Base-by-base conservation (phyloP, 2,329 filamentous ascomycete genomes). In the Metarhizium sp. region DNA sequence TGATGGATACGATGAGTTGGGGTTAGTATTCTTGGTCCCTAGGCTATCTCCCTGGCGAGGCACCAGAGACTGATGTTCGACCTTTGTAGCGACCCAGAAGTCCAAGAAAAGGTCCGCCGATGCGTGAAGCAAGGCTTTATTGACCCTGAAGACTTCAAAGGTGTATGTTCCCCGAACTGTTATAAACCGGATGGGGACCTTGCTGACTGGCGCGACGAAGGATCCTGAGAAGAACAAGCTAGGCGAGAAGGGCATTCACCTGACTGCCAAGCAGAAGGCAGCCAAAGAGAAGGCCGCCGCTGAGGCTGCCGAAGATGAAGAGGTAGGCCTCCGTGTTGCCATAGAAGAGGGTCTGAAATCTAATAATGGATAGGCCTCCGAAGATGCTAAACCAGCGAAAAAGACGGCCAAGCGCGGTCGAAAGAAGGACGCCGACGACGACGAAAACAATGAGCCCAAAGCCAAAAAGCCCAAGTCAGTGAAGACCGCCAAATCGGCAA, bases 121-220 rank as follows among this genome's bases (percentile, higher is more conserved):
- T 89, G 87, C 52, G 70, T 96, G 29, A 77, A 80, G 57, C 80
- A 92, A 67, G 90, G 90, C 29, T 88, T 94, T 63, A 86, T 97
- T 63, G 86, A 88, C 61, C 79, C 90, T 46, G 86, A 89, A 52
- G 92, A 96, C 63, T 96, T 90, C 84, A 92, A 87, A 38, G 90
- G 90, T 13, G 91, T 95, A 79, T 73, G 87, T 76, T 36, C 29
- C 62, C n/a, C 6, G 16, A 20, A 20, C 5, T 3, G 16, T 11
- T 7, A 16, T 2, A 45, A 7, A 20, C 18, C 8, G n/a, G 42
- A 45, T 18, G 18, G 7, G 16, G 32, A 29, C 40, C 14, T 4
- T 32, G 40, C 29, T 38, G 25, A 46, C 50, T 51, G n/a, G 36
- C n/a, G 34, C 14, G 29, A 52, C 52, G 4, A 61, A 94, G 88